Percentiles rank a stretch among this genome's conserved stretches.
Conservation (phyloP, 306 rosid species). For the Cicer arietinum region DNA sequence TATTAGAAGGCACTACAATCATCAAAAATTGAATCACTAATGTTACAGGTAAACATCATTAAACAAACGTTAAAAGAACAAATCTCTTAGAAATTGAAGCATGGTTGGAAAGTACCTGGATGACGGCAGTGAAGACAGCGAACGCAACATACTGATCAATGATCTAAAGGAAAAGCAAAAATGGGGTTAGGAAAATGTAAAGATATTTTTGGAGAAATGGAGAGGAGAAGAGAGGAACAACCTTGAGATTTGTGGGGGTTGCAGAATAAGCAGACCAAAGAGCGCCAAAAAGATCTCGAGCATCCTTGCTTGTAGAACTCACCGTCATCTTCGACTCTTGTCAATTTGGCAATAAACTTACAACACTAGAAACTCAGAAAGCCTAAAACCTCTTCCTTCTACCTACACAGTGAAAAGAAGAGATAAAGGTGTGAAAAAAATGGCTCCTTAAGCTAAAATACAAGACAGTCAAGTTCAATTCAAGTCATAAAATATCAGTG, state of each 20-base stretch:
- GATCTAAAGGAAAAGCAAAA: constrained; percentile 53
- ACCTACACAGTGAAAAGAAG: constrained; percentile 4
- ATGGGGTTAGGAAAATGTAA: constrained; percentile 32
- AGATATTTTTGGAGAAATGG: constrained; percentile 3
- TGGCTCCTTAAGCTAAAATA: constrained; percentile 14
- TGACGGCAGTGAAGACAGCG: constrained; percentile 76
- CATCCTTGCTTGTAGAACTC: constrained; percentile 64
- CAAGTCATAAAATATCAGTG: not conserved
- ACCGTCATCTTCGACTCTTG: constrained; percentile 44
- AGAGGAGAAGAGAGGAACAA: constrained; percentile 33
- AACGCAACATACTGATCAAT: constrained; percentile 78
- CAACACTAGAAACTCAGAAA: not conserved
- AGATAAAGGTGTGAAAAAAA: not conserved
- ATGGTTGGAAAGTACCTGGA: constrained; percentile 63
- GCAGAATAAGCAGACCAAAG: constrained; percentile 84
- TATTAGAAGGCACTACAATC: not conserved
- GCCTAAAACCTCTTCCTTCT: not conserved
- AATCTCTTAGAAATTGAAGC: not conserved
- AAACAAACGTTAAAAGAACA: not conserved
- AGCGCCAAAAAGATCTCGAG: constrained; percentile 67
- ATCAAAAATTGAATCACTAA: not conserved
- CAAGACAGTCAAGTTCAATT: not conserved
- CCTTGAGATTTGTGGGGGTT: constrained; percentile 79
- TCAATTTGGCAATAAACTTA: not conserved
- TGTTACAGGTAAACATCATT: not conserved